phyloP scores from a whole-genome alignment of 2,329 filamentous ascomycete genomes.

The Ceratocystis smalleyi region DNA sequence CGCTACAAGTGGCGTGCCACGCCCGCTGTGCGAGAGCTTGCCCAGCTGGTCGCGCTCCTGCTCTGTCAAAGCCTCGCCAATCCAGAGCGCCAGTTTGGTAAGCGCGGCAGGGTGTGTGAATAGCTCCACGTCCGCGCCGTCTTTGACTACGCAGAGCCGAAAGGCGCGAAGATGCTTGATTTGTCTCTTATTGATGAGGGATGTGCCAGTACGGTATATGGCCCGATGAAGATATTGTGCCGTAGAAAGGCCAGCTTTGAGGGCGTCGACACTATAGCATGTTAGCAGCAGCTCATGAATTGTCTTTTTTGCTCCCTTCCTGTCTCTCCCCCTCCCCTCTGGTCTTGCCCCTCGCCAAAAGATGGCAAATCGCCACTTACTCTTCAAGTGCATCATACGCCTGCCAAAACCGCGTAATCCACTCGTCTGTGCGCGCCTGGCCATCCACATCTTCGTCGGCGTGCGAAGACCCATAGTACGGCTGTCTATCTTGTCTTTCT shows the following conservation, averaged over 20 bases:
- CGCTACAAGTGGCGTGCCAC: slow-evolving; percentile 74
- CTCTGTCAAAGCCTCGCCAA: slow-evolving; percentile 80
- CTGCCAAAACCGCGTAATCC: slow-evolving; percentile 53
- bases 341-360: not conserved
- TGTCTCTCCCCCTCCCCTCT: slow-evolving; percentile 17
- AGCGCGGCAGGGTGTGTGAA: slow-evolving; percentile 88
- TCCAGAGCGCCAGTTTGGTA: slow-evolving; percentile 86
- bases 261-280: slow-evolving; percentile 48
- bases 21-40: slow-evolving; percentile 49
- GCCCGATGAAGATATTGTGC: slow-evolving; percentile 83
- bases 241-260: slow-evolving; percentile 61
- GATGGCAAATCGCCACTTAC: slow-evolving; percentile 29
- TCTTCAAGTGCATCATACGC: slow-evolving; percentile 57
- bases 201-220: slow-evolving; percentile 83
- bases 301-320: not conserved
- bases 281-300: slow-evolving; percentile 35
- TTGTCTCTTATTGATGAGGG: slow-evolving; percentile 81
- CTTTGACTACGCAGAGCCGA: slow-evolving; percentile 88
- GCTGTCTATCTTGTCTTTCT: slow-evolving; percentile 17
- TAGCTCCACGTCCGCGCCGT: slow-evolving; percentile 76
- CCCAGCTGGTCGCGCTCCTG: slow-evolving; percentile 68
- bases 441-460: slow-evolving; percentile 32
- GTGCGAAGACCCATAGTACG: slow-evolving; percentile 13
- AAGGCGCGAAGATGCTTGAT: slow-evolving; percentile 87
- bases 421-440: slow-evolving; percentile 44